Conservation (phyloP, 768 basidiomycete species). For the Podaxis rugospora region DNA sequence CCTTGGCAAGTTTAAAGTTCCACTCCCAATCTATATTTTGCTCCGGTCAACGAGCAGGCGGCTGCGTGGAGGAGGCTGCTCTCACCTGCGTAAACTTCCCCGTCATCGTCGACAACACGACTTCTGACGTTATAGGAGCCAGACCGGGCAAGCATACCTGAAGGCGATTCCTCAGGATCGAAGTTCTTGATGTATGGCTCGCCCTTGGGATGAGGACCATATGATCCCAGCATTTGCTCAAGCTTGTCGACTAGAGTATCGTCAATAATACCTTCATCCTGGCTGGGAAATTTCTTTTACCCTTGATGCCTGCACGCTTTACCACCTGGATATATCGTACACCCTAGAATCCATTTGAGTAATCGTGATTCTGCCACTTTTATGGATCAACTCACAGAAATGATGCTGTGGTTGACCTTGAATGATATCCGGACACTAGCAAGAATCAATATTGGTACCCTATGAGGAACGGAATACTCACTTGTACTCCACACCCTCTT, state of each 20-base stretch:
- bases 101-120: constrained; percentile 87
- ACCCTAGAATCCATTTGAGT: constrained; percentile 38
- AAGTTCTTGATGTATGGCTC: constrained; percentile 74
- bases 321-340: constrained; percentile 87
- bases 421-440: constrained; percentile 74
- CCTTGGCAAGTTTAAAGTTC: constrained; percentile 89
- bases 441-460: constrained; percentile 3
- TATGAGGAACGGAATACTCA: constrained; percentile 26
- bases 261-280: not conserved
- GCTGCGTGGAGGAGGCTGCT: constrained; percentile 5
- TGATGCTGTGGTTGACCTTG: constrained; percentile 87
- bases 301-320: constrained; percentile 71
- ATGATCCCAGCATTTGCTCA: constrained; percentile 94
- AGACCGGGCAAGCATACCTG: constrained; percentile 79
- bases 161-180: constrained; percentile 64
- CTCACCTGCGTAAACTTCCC: constrained; percentile 72
- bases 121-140: constrained; percentile 77
- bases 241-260: constrained; percentile 73
- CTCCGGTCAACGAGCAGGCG: not conserved
- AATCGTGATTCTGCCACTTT: constrained; percentile 5
- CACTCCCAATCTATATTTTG: constrained; percentile 68
- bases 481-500: constrained; percentile 90
- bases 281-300: constrained; percentile 31
- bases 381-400: constrained; percentile 49
- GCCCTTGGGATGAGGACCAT: constrained; percentile 66